phyloP scores from a whole-genome alignment of 148 eudicot genomes.

The Camellia lanceoleosa region DNA sequence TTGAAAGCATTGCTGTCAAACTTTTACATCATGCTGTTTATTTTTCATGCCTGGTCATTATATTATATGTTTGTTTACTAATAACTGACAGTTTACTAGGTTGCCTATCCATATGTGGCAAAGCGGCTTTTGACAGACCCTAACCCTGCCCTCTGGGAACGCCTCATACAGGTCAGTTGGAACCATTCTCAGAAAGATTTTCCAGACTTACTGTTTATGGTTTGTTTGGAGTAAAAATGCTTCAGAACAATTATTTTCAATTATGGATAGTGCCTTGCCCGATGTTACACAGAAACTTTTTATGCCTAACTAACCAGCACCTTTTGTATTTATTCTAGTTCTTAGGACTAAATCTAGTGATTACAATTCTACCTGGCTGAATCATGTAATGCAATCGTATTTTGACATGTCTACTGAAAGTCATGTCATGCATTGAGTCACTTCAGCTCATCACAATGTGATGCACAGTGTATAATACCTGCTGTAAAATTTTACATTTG shows the following conservation, averaged over 20 bases:
- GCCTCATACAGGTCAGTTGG: constrained; percentile 79
- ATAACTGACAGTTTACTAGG: constrained; percentile 35
- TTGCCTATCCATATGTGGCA: constrained; percentile 96
- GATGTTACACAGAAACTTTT: neutral
- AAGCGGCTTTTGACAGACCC: constrained; percentile 98
- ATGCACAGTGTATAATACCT: no score
- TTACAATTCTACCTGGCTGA: no score
- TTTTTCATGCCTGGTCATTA: neutral
- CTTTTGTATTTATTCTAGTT: neutral
- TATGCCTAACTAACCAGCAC: neutral
- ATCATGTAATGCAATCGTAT: neutral
- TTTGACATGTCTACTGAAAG: neutral
- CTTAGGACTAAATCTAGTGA: neutral
- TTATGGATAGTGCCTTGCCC: neutral
- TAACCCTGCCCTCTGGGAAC: constrained; percentile 93
- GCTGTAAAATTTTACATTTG: no score
- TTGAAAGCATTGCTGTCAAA: neutral
- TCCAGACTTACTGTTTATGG: neutral
- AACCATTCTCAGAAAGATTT: neutral
- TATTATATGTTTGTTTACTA: constrained; percentile 1
- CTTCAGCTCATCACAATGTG: no score
- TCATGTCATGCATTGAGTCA: neutral
- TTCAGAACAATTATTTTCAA: neutral
- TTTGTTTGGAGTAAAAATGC: constrained; percentile 10
- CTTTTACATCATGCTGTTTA: neutral